Base-by-base conservation (phyloP, 257 asterid genomes). In the Anisodus acutangulus region DNA sequence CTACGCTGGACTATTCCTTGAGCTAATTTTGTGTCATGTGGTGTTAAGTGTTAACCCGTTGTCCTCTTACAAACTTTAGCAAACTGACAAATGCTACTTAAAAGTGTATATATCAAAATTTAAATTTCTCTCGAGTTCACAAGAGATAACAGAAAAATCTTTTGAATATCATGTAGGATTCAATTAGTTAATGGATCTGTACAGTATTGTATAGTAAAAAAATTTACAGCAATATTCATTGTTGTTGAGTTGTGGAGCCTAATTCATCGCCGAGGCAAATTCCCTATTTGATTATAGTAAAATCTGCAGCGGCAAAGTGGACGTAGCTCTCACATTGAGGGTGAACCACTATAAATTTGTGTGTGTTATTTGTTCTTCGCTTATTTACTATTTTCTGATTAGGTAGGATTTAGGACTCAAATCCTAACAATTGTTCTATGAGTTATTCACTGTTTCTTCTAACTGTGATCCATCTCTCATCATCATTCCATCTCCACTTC, bases 381-480 rank as follows among this genome's bases (percentile, higher is more conserved):
- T 22, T 22, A 22, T 22, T 22, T 22, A 22, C 26, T 22, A 22
- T 22, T 22, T 22, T 22, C 26, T 22, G 26, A 22, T 22, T 22
- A 22, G 26, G 26, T 22, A 22, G 26, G 0, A 22, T 22, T 22
- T 22, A 0, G 26, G 26, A 22, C 26, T 22, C 26, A 22, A 22
- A 22, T 22, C 26, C 26, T 22, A 22, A 22, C 26, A 22, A 22
- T 22, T 22, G 54, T 83, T 15, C 63, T 4, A 8, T 67, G 6
- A 82, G 64, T 9, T 78, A 88, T 60, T 35, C 62, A 64, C 67
- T 49, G 82, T 67, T 80, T 64, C 85, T 82, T 88, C 96, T 87
- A 4, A 93, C 87, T 66, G 87, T 88, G n/a, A 88, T 85, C 97
- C 97, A 93, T 3, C 63, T 85, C 12, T 90, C 87, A 35, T 89